These are phyloP conservation scores for Gilbertella persicaria DNA, from an alignment of 371 early-diverging fungal species.

Conservation along the genomic window DNA sequence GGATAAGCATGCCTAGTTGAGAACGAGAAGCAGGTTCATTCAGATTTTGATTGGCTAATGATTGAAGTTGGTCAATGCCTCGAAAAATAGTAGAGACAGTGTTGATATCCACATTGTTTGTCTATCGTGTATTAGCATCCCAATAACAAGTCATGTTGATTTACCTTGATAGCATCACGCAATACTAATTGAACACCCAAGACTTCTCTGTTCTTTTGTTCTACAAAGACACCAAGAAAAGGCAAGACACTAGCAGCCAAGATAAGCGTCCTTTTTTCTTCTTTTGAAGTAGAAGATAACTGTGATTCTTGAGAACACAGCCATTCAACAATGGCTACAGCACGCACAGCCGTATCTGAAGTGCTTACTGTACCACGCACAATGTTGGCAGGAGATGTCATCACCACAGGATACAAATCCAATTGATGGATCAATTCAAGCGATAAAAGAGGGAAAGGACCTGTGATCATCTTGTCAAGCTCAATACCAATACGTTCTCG, in stretches of 20 bases:
- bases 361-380: slow-evolving; percentile 34
- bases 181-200: slow-evolving; percentile 41
- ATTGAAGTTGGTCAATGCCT: slow-evolving; percentile 26
- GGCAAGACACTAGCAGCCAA: slow-evolving; percentile 48
- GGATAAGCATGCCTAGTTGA: slow-evolving; percentile 54
- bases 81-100: slow-evolving; percentile 47
- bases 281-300: slow-evolving; percentile 7
- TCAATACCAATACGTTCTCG: slow-evolving; percentile 96
- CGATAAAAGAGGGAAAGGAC: slow-evolving; percentile 56
- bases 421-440: slow-evolving; percentile 52
- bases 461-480: slow-evolving; percentile 92
- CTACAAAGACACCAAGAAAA: slow-evolving; percentile 30
- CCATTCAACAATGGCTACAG: slow-evolving; percentile 56
- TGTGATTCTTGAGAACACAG: slow-evolving; percentile 4
- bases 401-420: slow-evolving; percentile 59
- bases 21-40: slow-evolving; percentile 22
- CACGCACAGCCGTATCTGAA: slow-evolving; percentile 35
- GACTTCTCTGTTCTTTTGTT: slow-evolving; percentile 32
- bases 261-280: slow-evolving; percentile 17
- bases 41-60: slow-evolving; percentile 25
- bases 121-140: no score
- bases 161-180: slow-evolving; percentile 46
- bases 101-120: slow-evolving; percentile 44
- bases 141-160: background rate
- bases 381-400: slow-evolving; percentile 47